Evolutionary conservation across 73 alveolate genomes (phyloP), one percentile per base, ranked within the genome.

Genomic region (Symbiodinium natans): DNA sequence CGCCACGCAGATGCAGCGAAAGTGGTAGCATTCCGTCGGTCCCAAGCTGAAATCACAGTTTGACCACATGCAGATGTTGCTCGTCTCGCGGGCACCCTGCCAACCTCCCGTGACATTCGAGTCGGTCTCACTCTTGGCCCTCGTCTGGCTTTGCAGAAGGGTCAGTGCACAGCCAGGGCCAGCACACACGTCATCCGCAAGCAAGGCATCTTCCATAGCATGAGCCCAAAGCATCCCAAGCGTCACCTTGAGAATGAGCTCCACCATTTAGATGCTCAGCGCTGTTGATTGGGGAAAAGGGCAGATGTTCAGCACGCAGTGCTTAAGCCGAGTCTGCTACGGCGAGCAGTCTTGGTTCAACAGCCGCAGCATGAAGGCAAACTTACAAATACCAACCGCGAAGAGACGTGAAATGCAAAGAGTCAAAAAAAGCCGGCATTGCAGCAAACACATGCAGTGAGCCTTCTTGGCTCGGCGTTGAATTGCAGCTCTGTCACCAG

Each of bases 11-110:
- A 89, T 87, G 41, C 96, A 89, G 41, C 96, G 96, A 23, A 89
- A 89, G 83, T 89, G 96, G 75, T 89, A 89, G 41, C 96, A 89
- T 21, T 89, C 96, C 52, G 96, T 89, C 9, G 96, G 96, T 13
- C 96, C 96, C 29, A 89, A 46, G 46, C 48, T 39, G 29, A 3
- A 41, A 41, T 89, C 96, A 74, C 96, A 89, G 77, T 89, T 89
- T 59, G 96, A 89, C 96, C 96, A 89, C 77, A 63, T 23, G 77
- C 77, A 63, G 77, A 29, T 63, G 77, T 63, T 63, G 77, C 77
- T 63, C 15, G 77, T 63, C 77, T 63, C 77, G 34, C 77, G 77
- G 7, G 77, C 77, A 11, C 77, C 77, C 77, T 63, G 77, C 77
- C 77, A 63, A 27, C 36, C 77, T 63, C 36, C 77, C 1, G 77